Percentiles rank a stretch among this genome's conserved stretches.
Conservation (phyloP, 2,329 filamentous ascomycete species). For the Talaromyces sp. region DNA sequence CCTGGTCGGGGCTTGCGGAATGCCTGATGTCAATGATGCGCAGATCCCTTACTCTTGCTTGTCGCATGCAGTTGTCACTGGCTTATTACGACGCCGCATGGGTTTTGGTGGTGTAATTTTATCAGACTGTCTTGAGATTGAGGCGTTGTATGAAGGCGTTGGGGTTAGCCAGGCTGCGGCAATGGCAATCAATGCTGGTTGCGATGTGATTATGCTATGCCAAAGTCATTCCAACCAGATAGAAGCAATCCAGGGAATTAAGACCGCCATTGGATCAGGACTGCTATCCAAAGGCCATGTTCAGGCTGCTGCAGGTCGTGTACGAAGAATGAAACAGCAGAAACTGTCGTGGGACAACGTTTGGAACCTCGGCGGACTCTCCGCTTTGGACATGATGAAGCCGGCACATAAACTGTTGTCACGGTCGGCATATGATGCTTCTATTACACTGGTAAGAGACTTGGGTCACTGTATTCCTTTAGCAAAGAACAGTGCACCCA, state of each 20-base stretch:
- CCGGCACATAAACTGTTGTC: constrained; percentile 12
- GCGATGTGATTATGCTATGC: constrained; percentile 17
- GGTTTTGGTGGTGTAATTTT: constrained; percentile 15
- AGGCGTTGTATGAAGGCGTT: constrained; percentile 16
- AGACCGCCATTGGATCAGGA: constrained; percentile 13
- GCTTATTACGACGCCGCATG: constrained; percentile 15
- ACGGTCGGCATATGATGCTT: constrained; percentile 10
- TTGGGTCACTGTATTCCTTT: constrained; percentile 8
- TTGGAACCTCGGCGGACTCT: constrained; percentile 15
- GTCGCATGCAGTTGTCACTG: constrained; percentile 14
- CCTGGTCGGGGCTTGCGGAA: constrained; percentile 15
- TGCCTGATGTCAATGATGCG: constrained; percentile 16
- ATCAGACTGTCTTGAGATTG: constrained; percentile 17
- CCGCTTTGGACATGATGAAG: constrained; percentile 9
- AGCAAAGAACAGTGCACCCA: constrained; percentile 7
- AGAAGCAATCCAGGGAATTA: constrained; percentile 16
- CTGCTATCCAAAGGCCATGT: constrained; percentile 12
- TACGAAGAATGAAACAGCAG: constrained; percentile 15
- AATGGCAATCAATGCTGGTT: constrained; percentile 17
- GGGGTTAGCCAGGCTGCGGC: constrained; percentile 17
- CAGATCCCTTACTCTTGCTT: constrained; percentile 15
- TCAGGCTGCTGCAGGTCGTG: constrained; percentile 10
- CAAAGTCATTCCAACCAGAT: constrained; percentile 16
- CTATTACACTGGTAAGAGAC: constrained; percentile 15
- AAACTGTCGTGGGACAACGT: constrained; percentile 13